These are phyloP conservation scores for Drechslerella dactyloides DNA, from an alignment of 2,329 filamentous ascomycete genomes.

Conservation along the genomic window DNA sequence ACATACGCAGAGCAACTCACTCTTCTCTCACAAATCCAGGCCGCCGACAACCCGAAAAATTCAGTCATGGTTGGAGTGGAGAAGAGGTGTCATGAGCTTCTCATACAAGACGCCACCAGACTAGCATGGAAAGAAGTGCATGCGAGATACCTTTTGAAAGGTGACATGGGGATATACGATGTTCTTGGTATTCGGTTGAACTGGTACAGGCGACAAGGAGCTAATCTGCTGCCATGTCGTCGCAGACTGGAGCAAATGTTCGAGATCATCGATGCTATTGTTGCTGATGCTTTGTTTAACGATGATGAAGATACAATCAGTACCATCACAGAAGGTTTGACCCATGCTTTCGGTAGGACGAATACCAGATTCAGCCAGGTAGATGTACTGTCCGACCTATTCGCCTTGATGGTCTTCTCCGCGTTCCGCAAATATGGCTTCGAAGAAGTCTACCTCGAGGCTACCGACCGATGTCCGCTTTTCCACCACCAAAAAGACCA, in stretches of 20 bases:
- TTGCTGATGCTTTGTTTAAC: conserved; percentile 56
- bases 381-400: conserved; percentile 64
- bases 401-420: conserved; percentile 67
- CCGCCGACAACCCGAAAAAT: conserved; percentile 27
- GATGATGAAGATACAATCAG: conserved; percentile 57
- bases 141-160: conserved; percentile 29
- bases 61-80: conserved; percentile 28
- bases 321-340: conserved; percentile 58
- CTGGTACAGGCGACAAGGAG: conserved; percentile 53
- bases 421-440: conserved; percentile 65
- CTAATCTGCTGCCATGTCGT: conserved; percentile 52
- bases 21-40: conserved; percentile 36
- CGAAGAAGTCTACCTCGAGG: conserved; percentile 69
- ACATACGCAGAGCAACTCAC: conserved; percentile 42
- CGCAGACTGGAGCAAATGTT: conserved; percentile 54
- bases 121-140: conserved; percentile 39
- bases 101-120: conserved; percentile 36
- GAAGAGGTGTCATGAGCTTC: conserved; percentile 23
- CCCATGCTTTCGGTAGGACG: conserved; percentile 56
- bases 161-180: conserved; percentile 53
- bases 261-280: conserved; percentile 53
- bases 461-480: conserved; percentile 68
- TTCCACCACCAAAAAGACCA: conserved; percentile 69
- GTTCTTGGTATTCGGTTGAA: conserved; percentile 54
- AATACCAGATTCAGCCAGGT: conserved; percentile 54